A percentile compares a stretch with the other conserved stretches of the same genome.
These are phyloP conservation scores for Chytriomyces confervae DNA, from an alignment of 192 early-diverging fungal species.

Conservation along the genomic window DNA sequence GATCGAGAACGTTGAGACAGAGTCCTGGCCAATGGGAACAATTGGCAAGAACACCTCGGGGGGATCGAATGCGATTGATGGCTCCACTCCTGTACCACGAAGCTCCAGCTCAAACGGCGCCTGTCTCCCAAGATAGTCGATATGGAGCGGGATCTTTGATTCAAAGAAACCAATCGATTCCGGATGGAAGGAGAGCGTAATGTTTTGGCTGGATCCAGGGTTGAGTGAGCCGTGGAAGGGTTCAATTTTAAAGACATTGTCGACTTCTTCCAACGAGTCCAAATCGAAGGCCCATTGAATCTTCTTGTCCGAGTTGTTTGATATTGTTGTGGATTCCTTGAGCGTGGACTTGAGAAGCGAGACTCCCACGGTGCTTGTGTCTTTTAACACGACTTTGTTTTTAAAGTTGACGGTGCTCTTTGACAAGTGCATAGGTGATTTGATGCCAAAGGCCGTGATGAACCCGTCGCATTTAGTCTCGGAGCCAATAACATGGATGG, in stretches of 20 bases:
- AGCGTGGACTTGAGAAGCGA: conserved; percentile 39
- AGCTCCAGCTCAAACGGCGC: conserved; percentile 44
- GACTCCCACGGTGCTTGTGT: conserved; percentile 34
- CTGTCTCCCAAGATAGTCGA: conserved; percentile 50
- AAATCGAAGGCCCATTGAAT: conserved; percentile 57
- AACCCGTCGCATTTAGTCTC: neutral
- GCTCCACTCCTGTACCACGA: conserved; percentile 52
- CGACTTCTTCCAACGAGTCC: conserved; percentile 43
- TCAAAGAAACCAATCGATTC: conserved; percentile 42
- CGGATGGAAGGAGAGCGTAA: conserved; percentile 51
- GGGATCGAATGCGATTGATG: conserved; percentile 56
- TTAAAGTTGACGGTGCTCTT: conserved; percentile 49
- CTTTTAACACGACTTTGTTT: conserved; percentile 53
- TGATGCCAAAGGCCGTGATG: conserved; percentile 40
- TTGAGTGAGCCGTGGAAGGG: conserved; percentile 45
- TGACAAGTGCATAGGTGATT: conserved; percentile 48
- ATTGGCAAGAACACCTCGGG: conserved; percentile 59
- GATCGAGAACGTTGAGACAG: conserved; percentile 47
- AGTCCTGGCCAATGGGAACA: conserved; percentile 40
- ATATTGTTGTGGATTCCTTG: conserved; percentile 49
- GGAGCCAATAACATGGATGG: conserved; percentile 41
- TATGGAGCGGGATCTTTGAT: conserved; percentile 41
- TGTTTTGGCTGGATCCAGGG: conserved; percentile 34
- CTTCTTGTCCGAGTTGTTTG: conserved; percentile 35
- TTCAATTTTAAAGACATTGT: conserved; percentile 53